Conservation (phyloP, 768 basidiomycete species). For the Amanita phalloides region DNA sequence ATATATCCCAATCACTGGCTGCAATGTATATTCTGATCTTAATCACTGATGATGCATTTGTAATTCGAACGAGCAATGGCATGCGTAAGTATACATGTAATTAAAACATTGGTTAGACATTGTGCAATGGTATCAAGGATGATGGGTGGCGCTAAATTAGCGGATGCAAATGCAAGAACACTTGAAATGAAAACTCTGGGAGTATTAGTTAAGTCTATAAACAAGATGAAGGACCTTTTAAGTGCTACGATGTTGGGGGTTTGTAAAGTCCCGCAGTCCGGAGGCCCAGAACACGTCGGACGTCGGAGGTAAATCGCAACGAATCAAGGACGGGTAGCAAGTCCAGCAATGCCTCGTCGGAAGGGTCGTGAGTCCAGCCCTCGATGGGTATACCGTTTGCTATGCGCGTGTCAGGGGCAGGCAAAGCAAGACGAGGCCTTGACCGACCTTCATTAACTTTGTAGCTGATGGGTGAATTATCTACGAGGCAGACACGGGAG, state of each 20-base stretch:
- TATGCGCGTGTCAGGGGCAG: conserved; percentile 19
- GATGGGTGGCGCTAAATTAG: conserved; percentile 5
- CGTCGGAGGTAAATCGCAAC: conserved; percentile 90
- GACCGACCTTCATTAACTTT: conserved; percentile 84
- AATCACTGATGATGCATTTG: conserved; percentile 12
- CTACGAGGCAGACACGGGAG: conserved; percentile 86
- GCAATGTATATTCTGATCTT: conserved; percentile 17
- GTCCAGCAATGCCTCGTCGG: conserved; percentile 93
- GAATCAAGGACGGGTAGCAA: conserved; percentile 93
- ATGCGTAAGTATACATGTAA: conserved; percentile 13
- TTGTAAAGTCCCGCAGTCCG: conserved; percentile 30
- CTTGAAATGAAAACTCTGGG: not conserved
- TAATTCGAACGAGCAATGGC: not conserved
- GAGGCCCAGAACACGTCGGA: conserved; percentile 79
- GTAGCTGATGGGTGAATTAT: conserved; percentile 94
- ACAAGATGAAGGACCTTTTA: not conserved
- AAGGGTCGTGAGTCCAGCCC: conserved; percentile 97
- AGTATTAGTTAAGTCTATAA: conserved; percentile 6
- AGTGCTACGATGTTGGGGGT: conserved; percentile 15
- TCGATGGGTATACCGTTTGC: conserved; percentile 99
- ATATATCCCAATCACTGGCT: conserved; percentile 5
- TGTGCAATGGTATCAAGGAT: conserved; percentile 7
- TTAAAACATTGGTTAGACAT: conserved; percentile 8
- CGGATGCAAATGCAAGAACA: conserved; percentile 6
- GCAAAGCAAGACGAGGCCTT: not conserved